A percentile compares a stretch with the other conserved stretches of the same genome.
These are phyloP conservation scores for Xylariaceae sp. DNA, from an alignment of 2,329 filamentous ascomycete genomes.

Conservation along the genomic window DNA sequence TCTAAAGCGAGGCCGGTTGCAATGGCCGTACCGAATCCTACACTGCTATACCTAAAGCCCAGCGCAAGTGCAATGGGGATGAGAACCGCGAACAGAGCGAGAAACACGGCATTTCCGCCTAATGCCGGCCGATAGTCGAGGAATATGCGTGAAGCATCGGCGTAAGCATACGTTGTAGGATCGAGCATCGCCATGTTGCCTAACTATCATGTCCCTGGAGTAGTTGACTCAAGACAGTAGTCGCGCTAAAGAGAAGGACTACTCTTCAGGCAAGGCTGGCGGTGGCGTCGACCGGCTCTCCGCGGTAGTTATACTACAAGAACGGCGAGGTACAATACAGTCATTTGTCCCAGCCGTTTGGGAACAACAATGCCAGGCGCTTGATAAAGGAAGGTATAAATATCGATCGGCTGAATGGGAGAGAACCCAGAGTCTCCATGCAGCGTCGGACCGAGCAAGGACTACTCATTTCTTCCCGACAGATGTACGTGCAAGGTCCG, in stretches of 20 bases:
- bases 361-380: constrained; percentile 8
- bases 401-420: background rate
- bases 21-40: constrained; percentile 40
- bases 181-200: constrained; percentile 25
- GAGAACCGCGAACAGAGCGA: constrained; percentile 40
- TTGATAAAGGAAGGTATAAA: constrained; percentile 3
- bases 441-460: constrained; percentile 1
- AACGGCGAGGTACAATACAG: background rate
- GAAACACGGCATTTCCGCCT: constrained; percentile 40
- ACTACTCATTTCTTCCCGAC: constrained; percentile 3
- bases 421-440: constrained; percentile 2
- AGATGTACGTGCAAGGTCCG: background rate
- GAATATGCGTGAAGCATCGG: constrained; percentile 28
- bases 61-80: constrained; percentile 38
- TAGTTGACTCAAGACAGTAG: constrained; percentile 3
- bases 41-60: constrained; percentile 40
- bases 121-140: constrained; percentile 37
- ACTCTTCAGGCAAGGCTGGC: background rate
- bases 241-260: background rate
- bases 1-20: constrained; percentile 43
- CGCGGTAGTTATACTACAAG: constrained; percentile 11
- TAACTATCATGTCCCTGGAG: constrained; percentile 14
- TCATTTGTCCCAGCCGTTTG: constrained; percentile 6
- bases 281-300: background rate
- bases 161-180: constrained; percentile 18